Percentiles rank a stretch among this genome's conserved stretches.
These are phyloP conservation scores for Davidsoniella eucalypti DNA, from an alignment of 2,329 filamentous ascomycete species.

Conservation along the genomic window DNA sequence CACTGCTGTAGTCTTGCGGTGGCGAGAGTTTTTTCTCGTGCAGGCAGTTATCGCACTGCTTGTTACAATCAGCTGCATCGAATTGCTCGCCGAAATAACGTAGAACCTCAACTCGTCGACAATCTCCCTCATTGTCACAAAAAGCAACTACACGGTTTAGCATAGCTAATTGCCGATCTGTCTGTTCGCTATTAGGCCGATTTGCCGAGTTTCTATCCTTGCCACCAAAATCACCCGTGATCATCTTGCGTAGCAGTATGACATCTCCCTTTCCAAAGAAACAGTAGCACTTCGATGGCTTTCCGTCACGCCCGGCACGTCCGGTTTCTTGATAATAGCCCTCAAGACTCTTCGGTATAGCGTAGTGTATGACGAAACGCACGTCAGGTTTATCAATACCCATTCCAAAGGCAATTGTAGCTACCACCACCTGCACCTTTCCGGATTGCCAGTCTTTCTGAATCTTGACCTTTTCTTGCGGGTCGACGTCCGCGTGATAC, in stretches of 20 bases:
- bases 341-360: conserved; percentile 84
- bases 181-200: conserved; percentile 40
- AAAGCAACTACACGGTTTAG: conserved; percentile 70
- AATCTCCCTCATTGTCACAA: conserved; percentile 79
- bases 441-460: conserved; percentile 75
- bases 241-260: conserved; percentile 58
- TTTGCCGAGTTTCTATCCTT: neutral
- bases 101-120: conserved; percentile 72
- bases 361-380: conserved; percentile 88
- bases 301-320: conserved; percentile 79
- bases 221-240: conserved; percentile 56
- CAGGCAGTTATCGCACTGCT: conserved; percentile 78
- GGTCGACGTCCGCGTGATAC: conserved; percentile 69
- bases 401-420: conserved; percentile 98
- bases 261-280: conserved; percentile 75
- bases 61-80: conserved; percentile 49
- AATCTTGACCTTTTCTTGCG: conserved; percentile 49
- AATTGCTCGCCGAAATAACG: conserved; percentile 91
- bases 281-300: conserved; percentile 73
- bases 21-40: conserved; percentile 51
- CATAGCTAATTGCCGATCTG: conserved; percentile 71
- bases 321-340: conserved; percentile 98
- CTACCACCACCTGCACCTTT: conserved; percentile 73
- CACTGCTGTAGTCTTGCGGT: conserved; percentile 57
- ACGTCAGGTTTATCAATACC: conserved; percentile 98